Percentiles rank a stretch among this genome's conserved stretches.
Evolutionary conservation across 2,329 filamentous ascomycete genomes (phyloP).

Genomic region (Proliferodiscus dingleyae): DNA sequence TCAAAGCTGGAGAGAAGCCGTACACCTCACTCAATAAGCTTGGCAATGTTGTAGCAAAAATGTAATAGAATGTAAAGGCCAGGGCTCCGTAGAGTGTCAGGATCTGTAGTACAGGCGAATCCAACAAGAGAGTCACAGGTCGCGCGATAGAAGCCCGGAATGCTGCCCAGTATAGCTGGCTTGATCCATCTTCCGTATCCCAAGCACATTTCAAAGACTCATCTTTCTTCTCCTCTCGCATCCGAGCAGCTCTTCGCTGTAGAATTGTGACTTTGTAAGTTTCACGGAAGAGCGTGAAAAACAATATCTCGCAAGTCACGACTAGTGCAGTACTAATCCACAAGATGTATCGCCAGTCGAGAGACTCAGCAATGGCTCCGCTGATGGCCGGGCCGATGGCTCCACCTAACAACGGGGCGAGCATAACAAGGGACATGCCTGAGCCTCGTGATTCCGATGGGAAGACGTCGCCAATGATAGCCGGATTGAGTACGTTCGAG

Average conservation of each 20-base stretch:
- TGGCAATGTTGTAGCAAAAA: conserved; percentile 42
- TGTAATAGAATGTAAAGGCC: conserved; percentile 41
- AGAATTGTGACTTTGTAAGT: conserved; percentile 58
- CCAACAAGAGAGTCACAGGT: conserved; percentile 38
- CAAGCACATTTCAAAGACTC: conserved; percentile 20
- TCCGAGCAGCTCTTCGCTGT: conserved; percentile 35
- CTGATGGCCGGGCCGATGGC: conserved; percentile 31
- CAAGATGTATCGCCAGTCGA: conserved; percentile 49
- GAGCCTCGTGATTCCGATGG: conserved; percentile 40
- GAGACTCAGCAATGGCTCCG: conserved; percentile 38
- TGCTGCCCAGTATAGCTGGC: conserved; percentile 39
- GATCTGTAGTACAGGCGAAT: conserved; percentile 46
- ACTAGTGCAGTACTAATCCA: conserved; percentile 40
- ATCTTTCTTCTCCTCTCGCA: conserved; percentile 49
- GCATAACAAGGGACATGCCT: conserved; percentile 33
- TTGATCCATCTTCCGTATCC: conserved; percentile 47
- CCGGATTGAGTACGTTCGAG: conserved; percentile 36
- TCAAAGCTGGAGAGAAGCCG: conserved; percentile 41
- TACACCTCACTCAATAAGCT: conserved; percentile 38
- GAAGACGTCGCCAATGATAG: conserved; percentile 44
- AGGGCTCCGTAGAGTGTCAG: conserved; percentile 40
- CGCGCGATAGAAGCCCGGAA: conserved; percentile 33
- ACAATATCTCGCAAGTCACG: conserved; percentile 40
- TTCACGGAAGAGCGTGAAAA: conserved; percentile 45
- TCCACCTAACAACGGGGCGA: conserved; percentile 30